Evolutionary conservation across 345 rosid genomes (phyloP).

Genomic region (Pistacia vera): DNA sequence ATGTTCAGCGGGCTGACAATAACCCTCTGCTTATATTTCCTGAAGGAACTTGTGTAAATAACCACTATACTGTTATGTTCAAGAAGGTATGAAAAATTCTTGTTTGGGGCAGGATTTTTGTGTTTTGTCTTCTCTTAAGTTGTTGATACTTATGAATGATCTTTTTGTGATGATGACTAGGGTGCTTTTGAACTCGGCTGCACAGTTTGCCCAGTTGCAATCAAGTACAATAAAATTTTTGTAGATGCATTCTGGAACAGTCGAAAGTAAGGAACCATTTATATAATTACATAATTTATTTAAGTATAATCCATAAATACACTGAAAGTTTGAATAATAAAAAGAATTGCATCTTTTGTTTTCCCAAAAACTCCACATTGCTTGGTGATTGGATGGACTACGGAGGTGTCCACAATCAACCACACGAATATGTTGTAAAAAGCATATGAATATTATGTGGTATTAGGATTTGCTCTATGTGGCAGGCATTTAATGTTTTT

Average conservation of each 20-base stretch:
- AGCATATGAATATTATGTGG: not conserved
- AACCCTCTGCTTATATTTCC: slow-evolving; percentile 99
- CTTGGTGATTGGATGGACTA: not conserved
- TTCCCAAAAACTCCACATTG: not conserved
- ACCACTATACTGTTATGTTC: slow-evolving; percentile 96
- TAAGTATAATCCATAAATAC: not conserved
- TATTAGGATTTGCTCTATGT: not conserved
- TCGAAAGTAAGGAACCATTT: slow-evolving; percentile 67
- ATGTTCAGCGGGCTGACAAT: slow-evolving; percentile 84
- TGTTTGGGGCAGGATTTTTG: slow-evolving; percentile 10
- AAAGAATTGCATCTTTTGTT: not conserved
- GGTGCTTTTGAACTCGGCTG: slow-evolving; percentile 98
- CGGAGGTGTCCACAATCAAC: not conserved
- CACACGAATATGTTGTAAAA: not conserved
- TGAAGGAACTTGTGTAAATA: slow-evolving; percentile 96
- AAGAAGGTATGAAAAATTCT: slow-evolving; percentile 65
- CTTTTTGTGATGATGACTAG: slow-evolving; percentile 43
- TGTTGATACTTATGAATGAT: slow-evolving; percentile 1
- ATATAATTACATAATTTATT: not conserved
- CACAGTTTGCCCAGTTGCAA: slow-evolving; percentile 94
- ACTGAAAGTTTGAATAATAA: not conserved
- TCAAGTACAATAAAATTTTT: slow-evolving; percentile 95
- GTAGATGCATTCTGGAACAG: slow-evolving; percentile 99
- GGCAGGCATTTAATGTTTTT: not conserved
- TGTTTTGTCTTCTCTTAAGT: not conserved